Conservation (phyloP, 768 basidiomycete genomes). For the Basidioascus undulatus region DNA sequence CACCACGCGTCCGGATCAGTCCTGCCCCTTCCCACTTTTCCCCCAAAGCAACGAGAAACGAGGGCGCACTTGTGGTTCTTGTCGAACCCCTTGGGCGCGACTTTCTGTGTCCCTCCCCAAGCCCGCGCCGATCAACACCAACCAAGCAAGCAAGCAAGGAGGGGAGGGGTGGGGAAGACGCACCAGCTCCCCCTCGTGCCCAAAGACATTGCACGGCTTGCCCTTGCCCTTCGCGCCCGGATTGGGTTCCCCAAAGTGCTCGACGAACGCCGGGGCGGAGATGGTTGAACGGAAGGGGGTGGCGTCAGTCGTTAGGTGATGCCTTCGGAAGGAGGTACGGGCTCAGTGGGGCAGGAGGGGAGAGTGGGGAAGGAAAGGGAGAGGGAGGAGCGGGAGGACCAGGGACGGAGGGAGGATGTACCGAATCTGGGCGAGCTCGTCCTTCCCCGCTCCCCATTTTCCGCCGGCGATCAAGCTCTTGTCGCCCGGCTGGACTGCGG, state of each 20-base stretch:
- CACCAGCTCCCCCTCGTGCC: slow-evolving; percentile 41
- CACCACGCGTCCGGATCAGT: not conserved
- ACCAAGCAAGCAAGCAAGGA: not conserved
- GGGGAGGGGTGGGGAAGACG: not conserved
- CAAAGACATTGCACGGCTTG: slow-evolving; percentile 52
- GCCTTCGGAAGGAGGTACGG: slow-evolving; percentile 13
- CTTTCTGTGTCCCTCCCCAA: too few relatives aligned
- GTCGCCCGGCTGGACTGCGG: slow-evolving; percentile 23
- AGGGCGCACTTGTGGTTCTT: slow-evolving; percentile 49
- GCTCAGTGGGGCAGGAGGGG: too few relatives aligned
- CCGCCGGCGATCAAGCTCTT: slow-evolving; percentile 45
- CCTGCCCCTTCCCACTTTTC: too few relatives aligned
- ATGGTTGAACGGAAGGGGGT: slow-evolving; percentile 16
- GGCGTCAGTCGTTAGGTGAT: slow-evolving; percentile 38
- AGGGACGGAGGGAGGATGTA: slow-evolving; percentile 6
- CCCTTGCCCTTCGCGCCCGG: slow-evolving; percentile 23
- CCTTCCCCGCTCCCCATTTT: slow-evolving; percentile 25
- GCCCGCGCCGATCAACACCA: too few relatives aligned
- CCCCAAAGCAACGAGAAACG: too few relatives aligned
- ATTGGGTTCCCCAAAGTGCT: slow-evolving; percentile 37
- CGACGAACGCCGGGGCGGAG: slow-evolving; percentile 49
- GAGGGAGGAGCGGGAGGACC: slow-evolving; percentile 3
- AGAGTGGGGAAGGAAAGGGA: too few relatives aligned
- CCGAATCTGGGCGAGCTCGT: slow-evolving; percentile 56
- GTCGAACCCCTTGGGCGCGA: slow-evolving; percentile 67